phyloP scores from a whole-genome alignment of 148 eudicot species.

The Fallopia convolvulus region DNA sequence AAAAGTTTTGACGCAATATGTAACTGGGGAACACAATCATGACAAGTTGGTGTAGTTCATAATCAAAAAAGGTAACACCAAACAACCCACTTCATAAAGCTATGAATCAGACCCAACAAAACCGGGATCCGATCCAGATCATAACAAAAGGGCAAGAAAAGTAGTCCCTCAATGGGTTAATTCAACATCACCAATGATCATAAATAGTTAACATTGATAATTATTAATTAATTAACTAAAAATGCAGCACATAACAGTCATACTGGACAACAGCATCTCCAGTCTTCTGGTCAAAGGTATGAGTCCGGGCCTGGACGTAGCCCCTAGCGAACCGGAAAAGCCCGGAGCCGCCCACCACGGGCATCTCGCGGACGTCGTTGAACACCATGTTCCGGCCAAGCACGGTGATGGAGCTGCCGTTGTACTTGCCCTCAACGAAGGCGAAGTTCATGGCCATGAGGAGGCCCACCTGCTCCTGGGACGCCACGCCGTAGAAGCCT shows the following conservation, averaged over 20 bases:
- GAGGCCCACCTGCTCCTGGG: slow-evolving; percentile 24
- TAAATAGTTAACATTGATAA: no score
- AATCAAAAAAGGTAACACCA: no score
- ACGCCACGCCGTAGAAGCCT: slow-evolving; percentile 30
- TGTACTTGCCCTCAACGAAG: slow-evolving; percentile 28
- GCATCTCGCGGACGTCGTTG: slow-evolving; percentile 25
- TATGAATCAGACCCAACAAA: background rate
- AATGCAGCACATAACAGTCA: slow-evolving; percentile 28
- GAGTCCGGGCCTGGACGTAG: slow-evolving; percentile 26
- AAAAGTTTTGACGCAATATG: no score
- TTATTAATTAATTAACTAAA: slow-evolving; percentile 3
- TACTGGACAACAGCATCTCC: slow-evolving; percentile 29
- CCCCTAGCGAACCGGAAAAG: slow-evolving; percentile 31
- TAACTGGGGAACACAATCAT: no score
- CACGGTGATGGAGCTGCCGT: slow-evolving; percentile 31
- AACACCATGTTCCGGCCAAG: slow-evolving; percentile 28
- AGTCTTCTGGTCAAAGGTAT: slow-evolving; percentile 12
- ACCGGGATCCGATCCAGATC: background rate
- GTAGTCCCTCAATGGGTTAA: slow-evolving; percentile 18
- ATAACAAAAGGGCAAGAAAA: no score
- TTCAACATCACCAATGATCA: no score
- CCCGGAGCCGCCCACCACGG: slow-evolving; percentile 30
- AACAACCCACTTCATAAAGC: background rate
- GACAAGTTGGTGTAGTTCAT: no score
- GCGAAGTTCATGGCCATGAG: slow-evolving; percentile 29